A percentile compares a stretch with the other conserved stretches of the same genome.
These are phyloP conservation scores for Parietaria judaica DNA, from an alignment of 306 rosid genomes.

Conservation along the genomic window DNA sequence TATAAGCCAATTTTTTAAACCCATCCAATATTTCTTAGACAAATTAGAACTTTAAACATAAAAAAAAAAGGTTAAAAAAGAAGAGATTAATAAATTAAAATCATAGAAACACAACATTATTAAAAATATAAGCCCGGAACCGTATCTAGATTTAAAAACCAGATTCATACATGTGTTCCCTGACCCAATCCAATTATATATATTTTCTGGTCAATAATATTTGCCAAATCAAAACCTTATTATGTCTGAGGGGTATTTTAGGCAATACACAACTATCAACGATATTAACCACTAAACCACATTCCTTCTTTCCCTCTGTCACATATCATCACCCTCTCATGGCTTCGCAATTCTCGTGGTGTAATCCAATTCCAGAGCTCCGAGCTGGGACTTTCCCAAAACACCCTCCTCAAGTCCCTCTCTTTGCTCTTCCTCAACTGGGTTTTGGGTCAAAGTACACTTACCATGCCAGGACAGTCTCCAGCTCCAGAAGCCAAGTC, in stretches of 20 bases:
- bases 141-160: too few relatives aligned
- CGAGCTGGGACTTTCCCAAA: slow-evolving; percentile 18
- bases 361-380: slow-evolving; percentile 13
- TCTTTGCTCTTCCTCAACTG: slow-evolving; percentile 16
- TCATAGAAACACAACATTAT: too few relatives aligned
- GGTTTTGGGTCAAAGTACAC: slow-evolving; percentile 10
- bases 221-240: background rate
- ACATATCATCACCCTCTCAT: slow-evolving; percentile 13
- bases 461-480: slow-evolving; percentile 23
- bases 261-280: background rate
- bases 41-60: too few relatives aligned
- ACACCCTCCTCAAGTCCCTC: slow-evolving; percentile 16
- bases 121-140: too few relatives aligned
- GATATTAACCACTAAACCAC: slow-evolving; percentile 3
- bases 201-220: background rate
- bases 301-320: background rate
- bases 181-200: too few relatives aligned
- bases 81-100: too few relatives aligned
- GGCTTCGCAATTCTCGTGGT: slow-evolving; percentile 51
- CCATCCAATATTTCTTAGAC: too few relatives aligned
- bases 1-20: too few relatives aligned
- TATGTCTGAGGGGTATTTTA: background rate
- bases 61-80: too few relatives aligned
- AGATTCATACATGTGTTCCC: too few relatives aligned
- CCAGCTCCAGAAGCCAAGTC: slow-evolving; percentile 26